Evolutionary conservation across 768 basidiomycete species (phyloP).

Genomic region (Pholiota microspora): DNA sequence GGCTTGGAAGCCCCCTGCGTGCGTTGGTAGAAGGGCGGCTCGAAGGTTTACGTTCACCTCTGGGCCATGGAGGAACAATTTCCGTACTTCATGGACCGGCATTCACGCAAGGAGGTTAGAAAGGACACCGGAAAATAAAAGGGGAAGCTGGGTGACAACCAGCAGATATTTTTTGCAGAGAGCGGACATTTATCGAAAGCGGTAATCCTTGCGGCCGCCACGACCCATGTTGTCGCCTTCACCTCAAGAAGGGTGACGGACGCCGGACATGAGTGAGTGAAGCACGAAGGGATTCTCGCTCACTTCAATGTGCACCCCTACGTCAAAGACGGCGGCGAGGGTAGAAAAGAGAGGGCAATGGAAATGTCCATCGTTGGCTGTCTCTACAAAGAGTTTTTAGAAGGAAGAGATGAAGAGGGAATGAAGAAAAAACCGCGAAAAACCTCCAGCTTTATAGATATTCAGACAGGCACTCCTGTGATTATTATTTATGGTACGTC

Average conservation of each 20-base stretch:
- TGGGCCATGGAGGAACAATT: not conserved
- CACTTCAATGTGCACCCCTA: constrained; percentile 2
- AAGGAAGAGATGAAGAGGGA: not conserved
- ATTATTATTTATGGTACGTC: constrained; percentile 1
- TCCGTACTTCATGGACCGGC: not conserved
- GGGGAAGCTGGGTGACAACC: not conserved
- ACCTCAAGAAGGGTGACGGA: constrained; percentile 11
- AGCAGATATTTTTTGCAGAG: not conserved
- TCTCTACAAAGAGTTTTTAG: not conserved
- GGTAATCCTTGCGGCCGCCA: constrained; percentile 41
- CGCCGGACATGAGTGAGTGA: constrained; percentile 24
- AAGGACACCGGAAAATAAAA: not conserved
- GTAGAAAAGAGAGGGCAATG: no score
- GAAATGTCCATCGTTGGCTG: no score
- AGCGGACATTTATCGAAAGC: constrained; percentile 14
- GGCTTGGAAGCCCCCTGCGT: no score
- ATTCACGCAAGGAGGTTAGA: not conserved
- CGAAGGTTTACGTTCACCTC: not conserved
- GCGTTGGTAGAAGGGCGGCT: not conserved
- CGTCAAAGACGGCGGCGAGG: not conserved
- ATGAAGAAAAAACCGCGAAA: not conserved
- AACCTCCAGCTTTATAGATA: constrained; percentile 3
- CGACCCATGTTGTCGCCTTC: constrained; percentile 24
- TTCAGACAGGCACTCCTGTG: not conserved
- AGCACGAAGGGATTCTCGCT: constrained; percentile 26